A percentile compares a stretch with the other conserved stretches of the same genome.
Conservation (phyloP, 352 stramenopile genomes). For the Pythium dissotocum region DNA sequence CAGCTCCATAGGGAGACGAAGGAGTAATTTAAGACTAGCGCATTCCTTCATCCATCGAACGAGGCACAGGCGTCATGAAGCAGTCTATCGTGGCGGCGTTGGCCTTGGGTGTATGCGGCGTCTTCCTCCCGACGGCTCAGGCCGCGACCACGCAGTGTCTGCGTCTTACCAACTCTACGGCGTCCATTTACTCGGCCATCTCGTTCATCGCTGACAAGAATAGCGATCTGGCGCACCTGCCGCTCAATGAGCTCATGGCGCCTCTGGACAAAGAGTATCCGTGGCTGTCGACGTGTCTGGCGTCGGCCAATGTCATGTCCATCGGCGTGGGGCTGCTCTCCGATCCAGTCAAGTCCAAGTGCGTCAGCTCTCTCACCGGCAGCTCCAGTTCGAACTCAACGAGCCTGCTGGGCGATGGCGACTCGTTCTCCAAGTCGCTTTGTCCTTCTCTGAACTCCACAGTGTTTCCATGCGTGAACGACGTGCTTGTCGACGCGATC, state of each 20-base stretch:
- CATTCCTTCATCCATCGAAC: not conserved
- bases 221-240: constrained; percentile 29
- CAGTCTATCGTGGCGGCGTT: not conserved
- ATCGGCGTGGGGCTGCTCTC: constrained; percentile 29
- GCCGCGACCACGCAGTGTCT: constrained; percentile 22
- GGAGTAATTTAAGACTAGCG: not conserved
- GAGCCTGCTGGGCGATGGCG: not conserved
- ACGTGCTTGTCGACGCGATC: constrained; percentile 31
- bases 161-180: constrained; percentile 23
- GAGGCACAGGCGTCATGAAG: not conserved
- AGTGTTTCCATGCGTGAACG: constrained; percentile 37
- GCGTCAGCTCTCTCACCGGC: constrained; percentile 24
- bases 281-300: constrained; percentile 42
- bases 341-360: constrained; percentile 29
- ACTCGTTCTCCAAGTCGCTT: constrained; percentile 23
- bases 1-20: not conserved
- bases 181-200: constrained; percentile 31
- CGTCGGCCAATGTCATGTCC: constrained; percentile 32
- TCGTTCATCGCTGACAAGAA: constrained; percentile 24
- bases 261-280: constrained; percentile 35
- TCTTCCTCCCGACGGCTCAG: not conserved
- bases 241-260: constrained; percentile 33
- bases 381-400: not conserved
- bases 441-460: constrained; percentile 39
- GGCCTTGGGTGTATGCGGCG: not conserved